Evolutionary conservation across 2,329 filamentous ascomycete genomes (phyloP), one percentile per base, ranked within the genome.

Genomic region (Talaromyces sp.): DNA sequence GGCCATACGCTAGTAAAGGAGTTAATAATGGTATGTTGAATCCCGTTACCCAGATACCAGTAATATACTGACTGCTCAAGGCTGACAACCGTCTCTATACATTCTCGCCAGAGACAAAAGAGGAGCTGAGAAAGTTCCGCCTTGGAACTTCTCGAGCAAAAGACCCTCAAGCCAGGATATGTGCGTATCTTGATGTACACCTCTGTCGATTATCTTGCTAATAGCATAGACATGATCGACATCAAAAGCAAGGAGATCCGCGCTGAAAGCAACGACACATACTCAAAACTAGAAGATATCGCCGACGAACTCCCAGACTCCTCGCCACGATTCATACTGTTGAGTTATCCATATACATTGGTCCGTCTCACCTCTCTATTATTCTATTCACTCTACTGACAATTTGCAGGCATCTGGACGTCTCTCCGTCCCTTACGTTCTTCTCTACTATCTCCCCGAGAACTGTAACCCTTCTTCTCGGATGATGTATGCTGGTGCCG

Each of bases 401-500:
- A 3, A 11, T 33, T 59, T 64, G 63, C 69, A 96, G 92, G 83
- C 88, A 52, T 93, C 91, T 61, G 95, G 95, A 64, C 89, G 95
- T 33, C 78, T 93, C 50, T 90, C 92, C 5, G 93, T 97, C 3
- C 95, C 95, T 10, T 99, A 99, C 76, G 92, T 97, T 56, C 87
- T 98, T 76, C 81, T 99, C 24, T 97, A 96, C 83, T 98, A 97
- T 81, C 87, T 98, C 24, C 95, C 95, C 8, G 90, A 89, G 60
- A 97, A 94, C 58, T 95, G 92, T 81, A 97, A 96, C 76, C 87
- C 85, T 70, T 91, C 93, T 74, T 83, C 90, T 74, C 88, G 92
- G 70, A 98, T 98, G 95, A 82, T 95, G 75, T 99, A 98, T 77
- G 95, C 95, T 35, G 91, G 93, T 45, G 95, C 95, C 50, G 97